Evolutionary conservation across 192 early-diverging fungal genomes (phyloP).

Genomic region (Coemansia sp.): DNA sequence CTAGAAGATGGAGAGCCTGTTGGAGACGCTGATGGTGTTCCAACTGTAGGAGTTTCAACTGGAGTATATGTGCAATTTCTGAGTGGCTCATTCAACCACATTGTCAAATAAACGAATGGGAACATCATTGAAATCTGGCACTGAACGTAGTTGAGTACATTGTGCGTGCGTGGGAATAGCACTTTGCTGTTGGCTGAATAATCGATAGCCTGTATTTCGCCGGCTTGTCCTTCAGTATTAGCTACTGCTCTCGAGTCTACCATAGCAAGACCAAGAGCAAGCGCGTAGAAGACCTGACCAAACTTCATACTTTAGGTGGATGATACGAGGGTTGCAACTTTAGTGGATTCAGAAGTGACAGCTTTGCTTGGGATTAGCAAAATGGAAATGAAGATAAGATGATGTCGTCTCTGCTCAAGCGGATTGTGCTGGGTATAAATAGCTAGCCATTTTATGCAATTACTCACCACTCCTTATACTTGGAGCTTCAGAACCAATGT

Average conservation of each 20-base stretch:
- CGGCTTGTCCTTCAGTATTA: background rate
- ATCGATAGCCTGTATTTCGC: background rate
- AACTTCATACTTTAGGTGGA: constrained; percentile 19
- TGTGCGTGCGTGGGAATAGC: constrained; percentile 11
- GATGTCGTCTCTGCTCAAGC: too few relatives aligned
- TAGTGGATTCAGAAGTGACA: background rate
- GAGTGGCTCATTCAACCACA: background rate
- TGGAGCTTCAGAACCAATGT: too few relatives aligned
- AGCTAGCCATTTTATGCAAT: too few relatives aligned
- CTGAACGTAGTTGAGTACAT: constrained; percentile 23
- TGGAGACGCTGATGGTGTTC: background rate
- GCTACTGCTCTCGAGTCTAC: constrained; percentile 13
- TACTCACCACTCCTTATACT: too few relatives aligned
- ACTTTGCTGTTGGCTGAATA: background rate
- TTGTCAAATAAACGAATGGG: constrained; percentile 1
- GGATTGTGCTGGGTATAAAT: too few relatives aligned
- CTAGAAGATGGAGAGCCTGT: background rate
- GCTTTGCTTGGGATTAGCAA: too few relatives aligned
- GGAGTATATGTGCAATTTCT: background rate
- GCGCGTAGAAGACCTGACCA: constrained; percentile 20
- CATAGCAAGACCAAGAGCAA: constrained; percentile 14
- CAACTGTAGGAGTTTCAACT: background rate
- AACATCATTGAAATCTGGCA: constrained; percentile 12
- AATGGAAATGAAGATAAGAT: too few relatives aligned
- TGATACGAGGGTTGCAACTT: background rate